These are phyloP conservation scores for Aspergillus oerlinghausenensis DNA, from an alignment of 2,329 filamentous ascomycete species.

Conservation along the genomic window DNA sequence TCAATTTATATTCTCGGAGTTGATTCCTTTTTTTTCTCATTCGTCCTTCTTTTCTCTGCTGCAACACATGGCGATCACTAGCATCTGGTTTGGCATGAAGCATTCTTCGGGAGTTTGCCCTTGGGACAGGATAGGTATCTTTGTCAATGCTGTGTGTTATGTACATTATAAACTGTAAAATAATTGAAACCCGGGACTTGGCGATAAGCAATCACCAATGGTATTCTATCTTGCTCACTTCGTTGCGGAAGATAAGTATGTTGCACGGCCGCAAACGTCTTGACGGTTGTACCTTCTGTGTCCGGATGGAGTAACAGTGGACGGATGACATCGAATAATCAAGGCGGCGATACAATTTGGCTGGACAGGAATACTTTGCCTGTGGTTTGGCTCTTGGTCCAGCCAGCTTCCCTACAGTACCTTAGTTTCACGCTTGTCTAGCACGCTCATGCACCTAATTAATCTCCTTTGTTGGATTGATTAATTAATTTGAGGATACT, in stretches of 20 bases:
- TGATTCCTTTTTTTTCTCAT: slow-evolving; percentile 3
- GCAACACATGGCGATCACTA: background rate
- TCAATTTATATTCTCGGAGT: background rate
- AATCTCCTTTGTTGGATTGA: background rate
- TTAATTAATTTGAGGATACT: background rate
- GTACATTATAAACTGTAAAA: slow-evolving; percentile 9
- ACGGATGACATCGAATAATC: background rate
- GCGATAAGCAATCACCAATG: background rate
- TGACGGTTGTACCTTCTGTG: background rate
- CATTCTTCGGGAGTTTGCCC: background rate
- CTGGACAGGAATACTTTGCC: background rate
- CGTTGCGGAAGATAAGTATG: background rate
- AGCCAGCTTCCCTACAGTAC: background rate
- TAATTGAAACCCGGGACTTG: background rate
- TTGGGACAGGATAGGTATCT: background rate
- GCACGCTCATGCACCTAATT: background rate
- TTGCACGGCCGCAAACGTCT: slow-evolving; percentile 18
- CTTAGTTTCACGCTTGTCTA: background rate
- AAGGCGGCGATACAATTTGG: background rate
- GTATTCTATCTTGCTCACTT: background rate
- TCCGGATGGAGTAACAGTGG: background rate
- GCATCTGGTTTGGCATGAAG: background rate
- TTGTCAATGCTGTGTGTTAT: background rate
- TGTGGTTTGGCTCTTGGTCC: background rate
- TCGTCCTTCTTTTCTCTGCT: slow-evolving; percentile 2